Evolutionary conservation across 352 stramenopile genomes (phyloP).

Genomic region (Pythium chondricola): DNA sequence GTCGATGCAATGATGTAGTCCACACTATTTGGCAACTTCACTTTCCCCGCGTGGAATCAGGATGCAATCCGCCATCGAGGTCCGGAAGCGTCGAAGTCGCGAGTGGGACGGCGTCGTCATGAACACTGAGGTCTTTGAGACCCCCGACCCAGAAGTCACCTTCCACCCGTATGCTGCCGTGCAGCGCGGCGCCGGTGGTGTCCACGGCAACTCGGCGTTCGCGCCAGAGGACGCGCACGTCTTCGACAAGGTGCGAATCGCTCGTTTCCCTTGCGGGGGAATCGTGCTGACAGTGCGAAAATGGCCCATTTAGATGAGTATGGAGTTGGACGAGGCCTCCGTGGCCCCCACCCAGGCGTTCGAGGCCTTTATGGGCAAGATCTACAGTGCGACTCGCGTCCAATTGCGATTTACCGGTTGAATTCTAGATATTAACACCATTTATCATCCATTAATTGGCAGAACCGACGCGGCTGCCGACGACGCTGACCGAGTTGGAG

Average conservation of each 20-base stretch:
- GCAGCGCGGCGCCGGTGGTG: conserved; percentile 7
- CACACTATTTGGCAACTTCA: background rate
- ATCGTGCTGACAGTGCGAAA: background rate
- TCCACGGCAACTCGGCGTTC: conserved; percentile 12
- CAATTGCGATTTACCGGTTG: background rate
- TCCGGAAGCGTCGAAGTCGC: conserved; percentile 16
- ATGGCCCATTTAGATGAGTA: conserved; percentile 35
- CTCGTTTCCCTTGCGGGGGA: too few species aligned
- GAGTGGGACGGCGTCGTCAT: conserved; percentile 28
- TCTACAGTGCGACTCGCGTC: conserved; percentile 49
- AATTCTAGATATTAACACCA: background rate
- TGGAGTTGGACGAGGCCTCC: conserved; percentile 57
- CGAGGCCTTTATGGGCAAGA: conserved; percentile 79
- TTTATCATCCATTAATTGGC: conserved; percentile 1
- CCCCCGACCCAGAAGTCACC: conserved; percentile 49
- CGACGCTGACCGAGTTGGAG: conserved; percentile 53
- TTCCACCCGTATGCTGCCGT: conserved; percentile 59
- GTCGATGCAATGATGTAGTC: background rate
- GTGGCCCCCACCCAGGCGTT: conserved; percentile 51
- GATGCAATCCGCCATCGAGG: too few species aligned
- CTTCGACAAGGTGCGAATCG: conserved; percentile 52
- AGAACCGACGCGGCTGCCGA: conserved; percentile 37
- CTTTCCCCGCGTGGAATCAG: background rate
- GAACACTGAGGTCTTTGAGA: conserved; percentile 75
- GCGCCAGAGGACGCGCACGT: conserved; percentile 34